phyloP scores from a whole-genome alignment of 345 rosid species.

The Lepidium aucheri region DNA sequence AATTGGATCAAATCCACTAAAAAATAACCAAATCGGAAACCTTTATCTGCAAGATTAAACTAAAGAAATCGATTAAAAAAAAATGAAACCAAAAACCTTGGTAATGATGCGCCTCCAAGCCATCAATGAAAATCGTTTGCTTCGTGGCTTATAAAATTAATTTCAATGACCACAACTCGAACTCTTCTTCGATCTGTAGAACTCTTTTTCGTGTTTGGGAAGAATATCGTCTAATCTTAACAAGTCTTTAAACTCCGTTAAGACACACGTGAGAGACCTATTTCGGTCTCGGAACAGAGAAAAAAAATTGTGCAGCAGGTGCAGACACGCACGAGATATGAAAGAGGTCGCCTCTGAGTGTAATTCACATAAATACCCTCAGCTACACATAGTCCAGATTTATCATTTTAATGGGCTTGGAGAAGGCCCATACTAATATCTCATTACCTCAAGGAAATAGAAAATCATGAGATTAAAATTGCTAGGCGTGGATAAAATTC shows the following conservation, averaged over 20 bases:
- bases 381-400: background rate
- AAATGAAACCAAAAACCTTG: too few relatives aligned
- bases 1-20: background rate
- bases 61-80: background rate
- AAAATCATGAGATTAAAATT: too few relatives aligned
- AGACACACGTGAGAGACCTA: background rate
- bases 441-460: too few relatives aligned
- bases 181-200: slow-evolving; percentile 1
- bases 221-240: background rate
- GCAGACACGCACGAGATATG: slow-evolving; percentile 19
- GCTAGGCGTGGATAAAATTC: too few relatives aligned
- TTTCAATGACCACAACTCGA: background rate
- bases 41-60: background rate
- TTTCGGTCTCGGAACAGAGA: slow-evolving; percentile 20
- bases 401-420: background rate
- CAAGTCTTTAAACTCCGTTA: background rate
- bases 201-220: background rate
- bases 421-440: background rate
- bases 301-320: slow-evolving; percentile 23
- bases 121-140: too few relatives aligned
- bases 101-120: too few relatives aligned
- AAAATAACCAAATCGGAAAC: background rate
- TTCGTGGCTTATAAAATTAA: slow-evolving; percentile 1
- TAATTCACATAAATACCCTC: slow-evolving; percentile 6
- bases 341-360: background rate